These are phyloP conservation scores for Ogataea hybrid DNA, from an alignment of 1,139 yeast species.

Conservation along the genomic window DNA sequence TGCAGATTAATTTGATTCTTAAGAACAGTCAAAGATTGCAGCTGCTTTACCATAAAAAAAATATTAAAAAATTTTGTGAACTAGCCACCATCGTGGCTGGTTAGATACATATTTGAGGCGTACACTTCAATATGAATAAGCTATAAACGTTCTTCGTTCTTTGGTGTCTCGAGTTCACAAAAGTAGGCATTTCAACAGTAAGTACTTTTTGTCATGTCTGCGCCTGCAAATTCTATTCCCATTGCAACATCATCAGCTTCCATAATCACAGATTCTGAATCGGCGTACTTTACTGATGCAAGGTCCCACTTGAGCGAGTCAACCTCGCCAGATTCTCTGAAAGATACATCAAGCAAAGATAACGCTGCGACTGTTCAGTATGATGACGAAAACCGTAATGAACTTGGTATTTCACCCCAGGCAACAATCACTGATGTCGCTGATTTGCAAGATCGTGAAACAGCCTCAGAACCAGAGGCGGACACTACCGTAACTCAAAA, in stretches of 20 bases:
- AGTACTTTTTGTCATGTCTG: slow-evolving; percentile 4
- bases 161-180: background rate
- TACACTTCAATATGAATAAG: background rate
- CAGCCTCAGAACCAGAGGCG: background rate
- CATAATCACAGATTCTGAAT: slow-evolving; percentile 20
- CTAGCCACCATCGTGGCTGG: slow-evolving; percentile 5
- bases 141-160: background rate
- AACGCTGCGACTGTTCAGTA: background rate
- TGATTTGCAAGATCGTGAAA: slow-evolving; percentile 1
- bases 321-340: slow-evolving; percentile 1
- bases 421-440: slow-evolving; percentile 5
- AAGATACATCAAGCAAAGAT: background rate
- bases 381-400: background rate
- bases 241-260: slow-evolving; percentile 14
- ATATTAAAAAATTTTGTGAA: slow-evolving; percentile 4
- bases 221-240: background rate
- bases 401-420: slow-evolving; percentile 5
- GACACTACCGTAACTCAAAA: background rate
- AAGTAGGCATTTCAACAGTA: background rate
- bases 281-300: slow-evolving; percentile 26
- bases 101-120: slow-evolving; percentile 6
- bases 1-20: background rate
- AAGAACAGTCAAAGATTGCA: background rate
- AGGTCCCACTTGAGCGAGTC: slow-evolving; percentile 19
- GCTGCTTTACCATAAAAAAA: background rate